Base-by-base conservation (phyloP, 2,329 filamentous ascomycete species). In the Aspergillus nomiae region DNA sequence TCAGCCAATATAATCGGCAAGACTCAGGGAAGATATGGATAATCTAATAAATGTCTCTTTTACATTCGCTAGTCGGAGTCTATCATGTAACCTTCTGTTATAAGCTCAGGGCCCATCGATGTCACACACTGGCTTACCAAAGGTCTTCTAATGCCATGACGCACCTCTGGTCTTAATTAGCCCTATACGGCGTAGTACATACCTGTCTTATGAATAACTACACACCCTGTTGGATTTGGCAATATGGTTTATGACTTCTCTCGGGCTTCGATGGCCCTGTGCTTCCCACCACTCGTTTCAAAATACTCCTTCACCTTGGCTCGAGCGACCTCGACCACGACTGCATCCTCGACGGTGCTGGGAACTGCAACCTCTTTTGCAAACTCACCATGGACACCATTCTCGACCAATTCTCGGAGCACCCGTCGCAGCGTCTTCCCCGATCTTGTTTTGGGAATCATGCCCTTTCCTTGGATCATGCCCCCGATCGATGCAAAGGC, bases 401-500 rank as follows among this genome's bases (percentile, higher is more conserved):
- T 58, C 43, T 58, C 56, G n/a, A 58, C 56, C 30, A 51, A 50
- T 50, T 58, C 45, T 38, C 56, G 45, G 43, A 58, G 56, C 43
- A 58, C 45, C 24, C 45, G 43, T 24, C 45, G 56, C 26, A 58
- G 43, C 19, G 56, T 63, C 58, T 63, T 63, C 21, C 58, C 61
- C 19, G 50, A 56, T 45, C 61, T 38, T 16, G 61, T 63, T 55
- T 63, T 60, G 11, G 58, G 58, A 38, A 58, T 58, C 56, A 63
- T 51, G 32, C 59, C 61, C 14, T 34, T 57, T 8, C 59, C 61
- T 16, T 56, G 28, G 26, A 56, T 28, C 16, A 63, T 48, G 6
- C 32, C 36, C 30, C 51, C 54, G 3, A 58, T 30, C 21, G 45
- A 46, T 10, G 61, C 61, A 28, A 63, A 56, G 8, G 56, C 30